phyloP scores from a whole-genome alignment of 345 rosid genomes.

The Trapa bicornis region DNA sequence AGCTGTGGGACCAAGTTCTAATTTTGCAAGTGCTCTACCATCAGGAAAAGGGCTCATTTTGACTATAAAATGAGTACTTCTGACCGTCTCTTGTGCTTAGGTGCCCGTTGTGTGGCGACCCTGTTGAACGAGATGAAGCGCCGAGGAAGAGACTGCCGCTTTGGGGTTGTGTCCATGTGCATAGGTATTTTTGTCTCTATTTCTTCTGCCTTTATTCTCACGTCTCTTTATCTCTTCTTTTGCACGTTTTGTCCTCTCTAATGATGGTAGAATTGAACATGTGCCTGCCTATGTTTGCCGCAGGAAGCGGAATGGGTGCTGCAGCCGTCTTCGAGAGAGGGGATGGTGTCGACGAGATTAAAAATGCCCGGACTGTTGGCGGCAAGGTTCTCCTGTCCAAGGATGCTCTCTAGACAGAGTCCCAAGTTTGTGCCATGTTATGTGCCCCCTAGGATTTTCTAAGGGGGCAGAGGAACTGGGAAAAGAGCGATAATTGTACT shows the following conservation, averaged over 20 bases:
- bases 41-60: not conserved
- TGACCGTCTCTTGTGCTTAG: conserved; percentile 18
- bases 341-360: conserved; percentile 39
- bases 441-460: too few species aligned
- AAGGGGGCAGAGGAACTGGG: too few species aligned
- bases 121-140: conserved; percentile 87
- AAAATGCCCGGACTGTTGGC: conserved; percentile 28
- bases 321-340: conserved; percentile 89
- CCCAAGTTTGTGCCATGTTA: not conserved
- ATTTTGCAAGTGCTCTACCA: too few species aligned
- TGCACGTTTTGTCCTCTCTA: not conserved
- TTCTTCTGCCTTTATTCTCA: not conserved
- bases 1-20: too few species aligned
- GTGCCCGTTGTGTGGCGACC: conserved; percentile 83
- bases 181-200: conserved; percentile 39
- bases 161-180: conserved; percentile 93
- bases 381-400: conserved; percentile 23
- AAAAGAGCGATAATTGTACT: too few species aligned
- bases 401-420: conserved; percentile 20
- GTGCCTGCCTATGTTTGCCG: not conserved
- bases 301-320: conserved; percentile 86
- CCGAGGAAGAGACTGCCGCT: conserved; percentile 73
- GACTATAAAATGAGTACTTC: not conserved
- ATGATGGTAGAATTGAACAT: not conserved
- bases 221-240: not conserved